phyloP scores from a whole-genome alignment of 2,329 filamentous ascomycete species.

The Cadophora sp. region DNA sequence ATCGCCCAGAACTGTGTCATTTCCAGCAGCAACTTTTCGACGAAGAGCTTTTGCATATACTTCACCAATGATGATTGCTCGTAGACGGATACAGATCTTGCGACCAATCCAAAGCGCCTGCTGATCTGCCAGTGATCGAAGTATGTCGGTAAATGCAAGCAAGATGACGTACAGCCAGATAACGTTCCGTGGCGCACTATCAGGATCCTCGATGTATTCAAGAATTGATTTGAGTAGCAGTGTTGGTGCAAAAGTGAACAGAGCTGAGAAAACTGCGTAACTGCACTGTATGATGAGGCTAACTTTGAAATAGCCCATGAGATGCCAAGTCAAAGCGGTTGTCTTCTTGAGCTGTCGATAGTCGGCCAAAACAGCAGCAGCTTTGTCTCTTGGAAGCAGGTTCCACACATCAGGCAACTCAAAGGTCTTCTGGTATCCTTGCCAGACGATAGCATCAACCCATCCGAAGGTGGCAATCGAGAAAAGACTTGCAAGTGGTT shows the following conservation, averaged over 20 bases:
- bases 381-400: slow-evolving; percentile 85
- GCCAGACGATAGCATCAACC: slow-evolving; percentile 89
- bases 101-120: slow-evolving; percentile 93
- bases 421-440: slow-evolving; percentile 84
- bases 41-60: slow-evolving; percentile 96
- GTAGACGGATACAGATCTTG: slow-evolving; percentile 90
- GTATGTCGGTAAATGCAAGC: slow-evolving; percentile 80
- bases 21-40: slow-evolving; percentile 82
- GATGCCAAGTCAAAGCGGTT: slow-evolving; percentile 76
- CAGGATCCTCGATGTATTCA: slow-evolving; percentile 89
- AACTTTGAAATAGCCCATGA: slow-evolving; percentile 84
- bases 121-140: slow-evolving; percentile 83
- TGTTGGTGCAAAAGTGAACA: slow-evolving; percentile 91
- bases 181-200: slow-evolving; percentile 78
- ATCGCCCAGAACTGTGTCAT: slow-evolving; percentile 74
- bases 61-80: slow-evolving; percentile 95
- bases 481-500: slow-evolving; percentile 86
- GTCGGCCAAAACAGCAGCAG: slow-evolving; percentile 76
- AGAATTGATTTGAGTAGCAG: slow-evolving; percentile 89
- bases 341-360: slow-evolving; percentile 90
- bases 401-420: slow-evolving; percentile 94
- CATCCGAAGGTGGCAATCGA: slow-evolving; percentile 89
- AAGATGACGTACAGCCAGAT: slow-evolving; percentile 96
- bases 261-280: slow-evolving; percentile 79
- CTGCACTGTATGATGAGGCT: slow-evolving; percentile 77